A percentile compares a stretch with the other conserved stretches of the same genome.
Conservation (phyloP, 139 green algal species). For the Dunaliella primolecta region DNA sequence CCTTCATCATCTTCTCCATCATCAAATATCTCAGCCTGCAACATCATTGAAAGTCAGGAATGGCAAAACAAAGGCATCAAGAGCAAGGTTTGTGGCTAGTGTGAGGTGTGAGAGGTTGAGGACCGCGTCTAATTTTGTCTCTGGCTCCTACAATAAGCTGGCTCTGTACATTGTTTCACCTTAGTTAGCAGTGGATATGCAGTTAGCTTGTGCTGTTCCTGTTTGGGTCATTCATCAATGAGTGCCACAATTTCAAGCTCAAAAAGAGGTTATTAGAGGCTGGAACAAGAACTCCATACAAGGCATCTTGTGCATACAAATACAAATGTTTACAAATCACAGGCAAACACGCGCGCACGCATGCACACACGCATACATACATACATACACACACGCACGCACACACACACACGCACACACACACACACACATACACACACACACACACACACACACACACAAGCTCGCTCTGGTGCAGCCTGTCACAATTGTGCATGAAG, state of each 20-base stretch:
- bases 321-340: not conserved
- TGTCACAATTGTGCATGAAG: not conserved
- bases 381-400: not conserved
- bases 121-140: too few species aligned
- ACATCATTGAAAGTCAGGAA: too few species aligned
- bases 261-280: too few species aligned
- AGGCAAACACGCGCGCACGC: not conserved
- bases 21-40: not conserved
- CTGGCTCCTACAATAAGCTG: too few species aligned
- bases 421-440: not conserved
- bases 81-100: not conserved
- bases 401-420: not conserved
- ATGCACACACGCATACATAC: not conserved
- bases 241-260: too few species aligned
- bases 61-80: not conserved
- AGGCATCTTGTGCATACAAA: constrained; percentile 1
- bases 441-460: not conserved
- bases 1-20: constrained; percentile 1
- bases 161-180: too few species aligned
- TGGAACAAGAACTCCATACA: too few species aligned
- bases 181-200: too few species aligned
- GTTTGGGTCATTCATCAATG: too few species aligned
- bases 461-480: not conserved
- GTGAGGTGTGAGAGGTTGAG: not conserved
- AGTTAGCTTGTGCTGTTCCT: too few species aligned